Evolutionary conservation across 2,329 filamentous ascomycete species (phyloP), one percentile per base, ranked within the genome.

Genomic region (Aspergillus sojae): DNA sequence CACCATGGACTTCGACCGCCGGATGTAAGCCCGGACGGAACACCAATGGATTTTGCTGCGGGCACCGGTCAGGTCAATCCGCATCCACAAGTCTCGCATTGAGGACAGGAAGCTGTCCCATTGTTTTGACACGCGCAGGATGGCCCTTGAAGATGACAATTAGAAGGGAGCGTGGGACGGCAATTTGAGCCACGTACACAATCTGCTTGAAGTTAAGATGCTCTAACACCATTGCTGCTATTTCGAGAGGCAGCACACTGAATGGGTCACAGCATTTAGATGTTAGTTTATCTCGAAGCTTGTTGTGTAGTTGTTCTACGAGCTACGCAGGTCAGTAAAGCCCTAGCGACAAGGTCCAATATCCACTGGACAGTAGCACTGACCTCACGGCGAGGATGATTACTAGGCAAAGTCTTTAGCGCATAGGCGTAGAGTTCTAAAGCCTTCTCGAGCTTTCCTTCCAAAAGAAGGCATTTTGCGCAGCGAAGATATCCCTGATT

Each of bases 341-440:
- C 16, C 36, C 10, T 6, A 14, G 30, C 26, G 16, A 50, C 14
- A 30, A 26, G 21, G 52, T 43, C 9, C 41, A 53, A 19, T 34
- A 45, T 58, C n/a, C 10, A 67, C 19, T 21, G 43, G 46, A 14
- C 19, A 54, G 50, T 57, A 57, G 21, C 62, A 70, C 68, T 62
- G 55, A 77, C 77, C 64, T 68, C 68, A 60, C 73, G 71, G 23
- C 72, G 66, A 10, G 72, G 64, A 60, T 82, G 77, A 34, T 77
- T 72, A n/a, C 76, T 70, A 11, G 80, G 76, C 23, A 88, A 77
- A 53, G 77, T 80, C 64, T 83, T 84, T 66, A 89, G 75, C n/a
- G 85, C 87, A 70, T 86, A 84, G 30, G 82, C 79, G 73, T 88
- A 89, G 28, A 88, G 82, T 12, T 83, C 80, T 14, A 86, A 69